Percentiles rank a stretch among this genome's conserved stretches.
Evolutionary conservation across 805 yeast genomes (phyloP).

Genomic region (Debaryomyces prosopidis): DNA sequence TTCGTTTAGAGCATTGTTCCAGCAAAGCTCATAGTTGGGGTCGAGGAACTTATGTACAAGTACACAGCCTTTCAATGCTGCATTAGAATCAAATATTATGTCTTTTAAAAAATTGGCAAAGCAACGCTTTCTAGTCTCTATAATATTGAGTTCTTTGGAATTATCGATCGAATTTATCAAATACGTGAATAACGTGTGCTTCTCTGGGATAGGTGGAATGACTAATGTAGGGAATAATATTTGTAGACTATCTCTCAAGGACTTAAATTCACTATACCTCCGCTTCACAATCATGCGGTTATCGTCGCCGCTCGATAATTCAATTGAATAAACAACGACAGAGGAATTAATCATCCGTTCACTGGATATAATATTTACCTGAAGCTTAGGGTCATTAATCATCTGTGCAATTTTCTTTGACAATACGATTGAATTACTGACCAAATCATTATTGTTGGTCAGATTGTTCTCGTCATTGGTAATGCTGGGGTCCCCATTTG

Average conservation of each 20-base stretch:
- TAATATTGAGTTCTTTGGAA: conserved; percentile 34
- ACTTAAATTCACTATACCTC: conserved; percentile 45
- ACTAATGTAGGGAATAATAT: conserved; percentile 41
- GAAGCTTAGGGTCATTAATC: conserved; percentile 25
- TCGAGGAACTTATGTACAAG: conserved; percentile 50
- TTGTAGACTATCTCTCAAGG: conserved; percentile 37
- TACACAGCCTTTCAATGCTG: conserved; percentile 33
- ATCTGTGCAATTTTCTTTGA: conserved; percentile 31
- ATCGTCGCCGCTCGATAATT: conserved; percentile 17
- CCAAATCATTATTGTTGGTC: conserved; percentile 9
- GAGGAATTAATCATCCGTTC: conserved; percentile 36
- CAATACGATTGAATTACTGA: conserved; percentile 29
- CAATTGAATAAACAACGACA: conserved; percentile 39
- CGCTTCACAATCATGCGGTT: conserved; percentile 36
- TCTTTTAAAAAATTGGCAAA: conserved; percentile 46
- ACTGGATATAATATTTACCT: conserved; percentile 32
- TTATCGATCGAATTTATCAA: conserved; percentile 40
- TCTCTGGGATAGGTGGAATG: conserved; percentile 47
- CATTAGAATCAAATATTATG: conserved; percentile 30
- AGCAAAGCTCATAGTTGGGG: conserved; percentile 48
- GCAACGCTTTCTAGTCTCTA: conserved; percentile 50
- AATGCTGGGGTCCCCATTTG: background rate
- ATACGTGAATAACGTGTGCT: conserved; percentile 47
- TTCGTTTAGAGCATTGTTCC: conserved; percentile 52
- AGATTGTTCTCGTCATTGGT: conserved; percentile 1